These are phyloP conservation scores for Neurospora hispaniola DNA, from an alignment of 495 filamentous ascomycete genomes.

Conservation along the genomic window DNA sequence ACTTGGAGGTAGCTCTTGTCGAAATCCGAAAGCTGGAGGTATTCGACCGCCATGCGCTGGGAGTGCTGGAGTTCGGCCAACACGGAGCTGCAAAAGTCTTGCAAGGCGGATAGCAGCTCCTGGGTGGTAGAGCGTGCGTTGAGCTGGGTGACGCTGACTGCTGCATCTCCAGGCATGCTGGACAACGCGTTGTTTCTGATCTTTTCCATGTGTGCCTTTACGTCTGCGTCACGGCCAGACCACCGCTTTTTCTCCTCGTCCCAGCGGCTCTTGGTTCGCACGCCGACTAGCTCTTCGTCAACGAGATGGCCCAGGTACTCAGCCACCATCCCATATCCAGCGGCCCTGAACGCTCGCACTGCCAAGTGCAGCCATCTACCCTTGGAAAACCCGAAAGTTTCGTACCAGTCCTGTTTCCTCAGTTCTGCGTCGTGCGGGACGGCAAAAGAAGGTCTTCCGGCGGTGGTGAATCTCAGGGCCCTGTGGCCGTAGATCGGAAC, in stretches of 20 bases:
- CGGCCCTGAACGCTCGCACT: background rate
- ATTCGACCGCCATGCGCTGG: constrained; percentile 1
- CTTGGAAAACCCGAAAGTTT: background rate
- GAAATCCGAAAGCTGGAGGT: background rate
- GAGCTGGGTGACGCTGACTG: background rate
- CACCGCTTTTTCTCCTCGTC: background rate
- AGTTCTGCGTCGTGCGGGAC: background rate
- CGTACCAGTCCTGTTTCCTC: background rate
- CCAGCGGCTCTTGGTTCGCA: constrained; percentile 3
- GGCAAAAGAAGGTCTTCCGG: background rate
- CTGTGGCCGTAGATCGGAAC: background rate
- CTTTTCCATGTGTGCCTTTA: background rate
- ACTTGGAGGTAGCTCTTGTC: background rate
- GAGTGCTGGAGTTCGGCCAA: background rate
- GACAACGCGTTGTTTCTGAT: background rate
- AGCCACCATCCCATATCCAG: background rate
- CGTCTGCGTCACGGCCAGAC: background rate
- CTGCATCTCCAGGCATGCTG: constrained; percentile 2
- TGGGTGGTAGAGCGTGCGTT: background rate
- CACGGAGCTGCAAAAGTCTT: background rate
- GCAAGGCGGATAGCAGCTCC: background rate
- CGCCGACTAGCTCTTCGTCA: constrained; percentile 3
- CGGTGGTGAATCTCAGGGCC: background rate
- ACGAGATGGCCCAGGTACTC: constrained; percentile 12
- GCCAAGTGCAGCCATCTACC: background rate